phyloP scores from a whole-genome alignment of 164 flowering plant genomes.

The Warburgia ugandensis region DNA sequence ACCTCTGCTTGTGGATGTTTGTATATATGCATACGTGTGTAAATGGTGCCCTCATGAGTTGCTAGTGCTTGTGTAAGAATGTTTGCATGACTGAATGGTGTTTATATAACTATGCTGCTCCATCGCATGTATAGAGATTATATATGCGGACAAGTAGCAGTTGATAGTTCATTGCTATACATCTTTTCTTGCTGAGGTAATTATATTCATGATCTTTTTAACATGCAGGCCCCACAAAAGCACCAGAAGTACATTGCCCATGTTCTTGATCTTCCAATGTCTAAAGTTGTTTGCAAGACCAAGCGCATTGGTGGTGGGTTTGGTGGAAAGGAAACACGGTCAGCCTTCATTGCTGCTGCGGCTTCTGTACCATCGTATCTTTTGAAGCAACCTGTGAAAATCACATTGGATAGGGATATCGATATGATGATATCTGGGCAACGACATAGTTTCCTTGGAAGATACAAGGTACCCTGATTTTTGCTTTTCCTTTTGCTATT shows the following conservation, averaged over 20 bases:
- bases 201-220: not conserved
- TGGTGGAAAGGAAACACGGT: slow-evolving; percentile 98
- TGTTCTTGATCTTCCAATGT: slow-evolving; percentile 91
- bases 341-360: slow-evolving; percentile 74
- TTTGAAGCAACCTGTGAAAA: slow-evolving; percentile 74
- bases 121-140: too few species aligned
- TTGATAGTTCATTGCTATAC: too few species aligned
- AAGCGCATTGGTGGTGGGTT: slow-evolving; percentile 98
- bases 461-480: slow-evolving; percentile 69
- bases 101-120: too few species aligned
- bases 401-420: slow-evolving; percentile 79
- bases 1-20: too few species aligned
- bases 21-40: too few species aligned
- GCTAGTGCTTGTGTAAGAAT: too few species aligned
- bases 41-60: too few species aligned
- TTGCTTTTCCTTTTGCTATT: too few species aligned
- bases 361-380: slow-evolving; percentile 86
- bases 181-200: not conserved
- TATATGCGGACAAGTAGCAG: too few species aligned
- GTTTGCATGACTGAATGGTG: too few species aligned
- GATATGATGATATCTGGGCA: slow-evolving; percentile 98
- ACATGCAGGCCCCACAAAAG: slow-evolving; percentile 83
- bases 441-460: slow-evolving; percentile 97
- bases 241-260: slow-evolving; percentile 83
- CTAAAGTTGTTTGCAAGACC: slow-evolving; percentile 94